Percentiles rank a stretch among this genome's conserved stretches.
Evolutionary conservation across 1,139 yeast species (phyloP).

Genomic region (Trichomonascaceae sp.): DNA sequence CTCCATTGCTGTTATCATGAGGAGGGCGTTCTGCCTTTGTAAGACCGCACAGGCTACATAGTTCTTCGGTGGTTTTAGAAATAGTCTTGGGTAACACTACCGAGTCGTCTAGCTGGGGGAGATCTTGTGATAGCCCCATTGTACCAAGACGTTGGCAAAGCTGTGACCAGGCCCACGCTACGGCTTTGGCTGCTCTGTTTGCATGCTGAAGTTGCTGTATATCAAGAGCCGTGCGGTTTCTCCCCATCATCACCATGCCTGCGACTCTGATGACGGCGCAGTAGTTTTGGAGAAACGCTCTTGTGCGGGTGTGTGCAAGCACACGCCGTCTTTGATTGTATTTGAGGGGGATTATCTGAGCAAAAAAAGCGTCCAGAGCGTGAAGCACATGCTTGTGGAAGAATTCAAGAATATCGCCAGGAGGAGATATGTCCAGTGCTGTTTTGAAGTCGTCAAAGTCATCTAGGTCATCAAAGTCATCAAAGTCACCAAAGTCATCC

Average conservation of each 20-base stretch:
- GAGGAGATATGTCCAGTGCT: conserved; percentile 9
- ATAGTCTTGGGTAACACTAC: no score
- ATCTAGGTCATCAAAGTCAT: conserved; percentile 6
- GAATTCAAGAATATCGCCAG: conserved; percentile 9
- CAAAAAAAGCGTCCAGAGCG: conserved; percentile 11
- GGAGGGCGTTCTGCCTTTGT: no score
- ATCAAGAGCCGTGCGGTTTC: conserved; percentile 11
- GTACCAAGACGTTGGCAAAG: no score
- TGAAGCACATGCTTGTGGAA: conserved; percentile 11
- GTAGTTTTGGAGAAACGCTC: conserved; percentile 13
- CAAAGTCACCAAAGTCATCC: conserved; percentile 5
- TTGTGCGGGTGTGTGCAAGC: conserved; percentile 14
- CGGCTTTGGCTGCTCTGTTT: conserved; percentile 12
- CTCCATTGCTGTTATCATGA: no score
- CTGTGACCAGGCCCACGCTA: conserved; percentile 15
- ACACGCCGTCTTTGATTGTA: conserved; percentile 15
- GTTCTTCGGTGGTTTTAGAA: no score
- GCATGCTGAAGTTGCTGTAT: conserved; percentile 7
- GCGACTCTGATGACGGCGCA: conserved; percentile 13
- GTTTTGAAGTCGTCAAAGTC: conserved; percentile 7
- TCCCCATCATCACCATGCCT: conserved; percentile 16
- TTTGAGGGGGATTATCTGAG: conserved; percentile 13
- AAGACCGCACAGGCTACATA: no score
- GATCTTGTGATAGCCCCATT: no score
- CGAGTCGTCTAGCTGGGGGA: no score